Base-by-base conservation (phyloP, 805 yeast species). In the Candida verbasci region DNA sequence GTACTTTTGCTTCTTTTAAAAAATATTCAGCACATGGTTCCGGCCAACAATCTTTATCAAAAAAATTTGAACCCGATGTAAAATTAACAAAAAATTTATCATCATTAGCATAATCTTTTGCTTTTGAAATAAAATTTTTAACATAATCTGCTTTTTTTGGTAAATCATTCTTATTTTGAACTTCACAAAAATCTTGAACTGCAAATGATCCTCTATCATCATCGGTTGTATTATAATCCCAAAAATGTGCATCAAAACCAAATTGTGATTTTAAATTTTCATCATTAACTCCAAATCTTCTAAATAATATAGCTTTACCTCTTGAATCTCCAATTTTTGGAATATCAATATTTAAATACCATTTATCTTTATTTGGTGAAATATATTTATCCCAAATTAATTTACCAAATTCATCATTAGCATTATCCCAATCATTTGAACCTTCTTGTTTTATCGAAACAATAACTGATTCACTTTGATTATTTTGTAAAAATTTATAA, bases 371-470 rank as follows among this genome's bases (percentile, higher is more conserved):
- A 43, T 68, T 53, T 26, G 65, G 67, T 28, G 58, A 60, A 42
- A 84, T 56, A 48, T 76, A 82, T 27, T 63, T 60, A 42, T 75
- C 74, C 78, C 81, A 77, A 36, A 83, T 64, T 30, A 73, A 61
- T 42, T 75, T 74, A 24, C 77, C 75, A 53, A 83, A 82, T 52
- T 82, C 88, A 49, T 80, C 85, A 33, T 64, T 53, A 31, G 71
- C 70, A 40, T 76, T 71, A 46, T 79, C 70, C 86, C 86, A 82
- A 25, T 68, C 65, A 35, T 78, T 76, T 14, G 77, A 64, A 26
- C 91, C 91, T 56, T 84, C 93, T 52, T 80, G 84, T 52, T 84
- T 84, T 43, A 84, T 56, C 1, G 87, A 80, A 12, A 84, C 72
- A 39, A 84, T 56, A 9, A 81, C 83, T 9, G 76, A 61, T 58